phyloP scores from a whole-genome alignment of 768 basidiomycete species.

The Pholiota conissans region DNA sequence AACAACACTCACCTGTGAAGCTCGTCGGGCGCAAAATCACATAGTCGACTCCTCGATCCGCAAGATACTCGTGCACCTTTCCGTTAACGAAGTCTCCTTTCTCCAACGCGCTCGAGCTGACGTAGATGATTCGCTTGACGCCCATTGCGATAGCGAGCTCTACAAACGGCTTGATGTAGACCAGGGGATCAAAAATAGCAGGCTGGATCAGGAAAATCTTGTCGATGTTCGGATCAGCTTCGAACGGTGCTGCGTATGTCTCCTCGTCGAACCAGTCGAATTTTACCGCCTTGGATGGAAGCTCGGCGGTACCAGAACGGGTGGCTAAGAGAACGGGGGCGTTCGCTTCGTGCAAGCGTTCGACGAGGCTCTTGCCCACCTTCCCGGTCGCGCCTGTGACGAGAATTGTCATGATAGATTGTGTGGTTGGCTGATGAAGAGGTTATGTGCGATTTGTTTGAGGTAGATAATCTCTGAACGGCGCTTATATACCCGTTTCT shows the following conservation, averaged over 20 bases:
- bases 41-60: constrained; percentile 31
- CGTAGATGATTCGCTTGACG: constrained; percentile 33
- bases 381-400: constrained; percentile 36
- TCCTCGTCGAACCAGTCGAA: constrained; percentile 34
- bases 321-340: constrained; percentile 27
- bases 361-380: constrained; percentile 27
- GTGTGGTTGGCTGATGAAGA: no score
- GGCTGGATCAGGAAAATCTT: constrained; percentile 23
- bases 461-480: no score
- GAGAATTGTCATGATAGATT: constrained; percentile 30
- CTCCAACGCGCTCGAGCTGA: constrained; percentile 25
- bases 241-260: constrained; percentile 30
- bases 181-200: constrained; percentile 12
- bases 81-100: constrained; percentile 26
- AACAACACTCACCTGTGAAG: constrained; percentile 34
- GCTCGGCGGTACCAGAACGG: constrained; percentile 26
- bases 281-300: constrained; percentile 26
- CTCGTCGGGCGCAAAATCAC: constrained; percentile 35
- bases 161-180: constrained; percentile 27
- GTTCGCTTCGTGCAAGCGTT: constrained; percentile 21
- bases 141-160: constrained; percentile 31
- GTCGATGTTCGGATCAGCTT: constrained; percentile 17
- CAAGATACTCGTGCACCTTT: constrained; percentile 34
- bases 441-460: no score
- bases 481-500: no score